Conservation (phyloP, 768 basidiomycete species). For the Exsudoporus frostii region DNA sequence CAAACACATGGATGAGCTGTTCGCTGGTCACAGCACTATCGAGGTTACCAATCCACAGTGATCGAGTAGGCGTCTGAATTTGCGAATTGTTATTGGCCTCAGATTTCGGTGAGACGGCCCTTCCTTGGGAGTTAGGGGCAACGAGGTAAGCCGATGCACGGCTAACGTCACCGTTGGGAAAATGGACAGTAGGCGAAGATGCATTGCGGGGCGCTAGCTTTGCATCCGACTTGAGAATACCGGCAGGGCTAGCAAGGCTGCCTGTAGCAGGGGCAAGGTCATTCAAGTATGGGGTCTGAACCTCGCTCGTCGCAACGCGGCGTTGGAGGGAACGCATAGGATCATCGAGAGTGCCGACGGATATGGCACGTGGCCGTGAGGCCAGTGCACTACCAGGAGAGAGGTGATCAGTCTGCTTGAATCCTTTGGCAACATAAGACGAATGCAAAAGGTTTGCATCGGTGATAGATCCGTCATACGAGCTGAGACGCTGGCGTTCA, state of each 20-base stretch:
- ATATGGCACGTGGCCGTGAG: constrained; percentile 75
- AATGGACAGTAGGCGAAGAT: constrained; percentile 57
- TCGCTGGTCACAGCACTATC: constrained; percentile 93
- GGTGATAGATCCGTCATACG: constrained; percentile 55
- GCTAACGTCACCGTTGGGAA: constrained; percentile 60
- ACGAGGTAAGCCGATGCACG: constrained; percentile 65
- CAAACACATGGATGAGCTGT: constrained; percentile 93
- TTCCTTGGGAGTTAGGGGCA: constrained; percentile 64
- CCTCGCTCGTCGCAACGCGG: constrained; percentile 55
- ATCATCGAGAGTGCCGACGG: constrained; percentile 85
- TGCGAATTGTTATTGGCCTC: constrained; percentile 64
- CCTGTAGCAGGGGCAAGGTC: constrained; percentile 47
- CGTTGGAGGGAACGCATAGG: constrained; percentile 68
- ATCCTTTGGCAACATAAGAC: constrained; percentile 67
- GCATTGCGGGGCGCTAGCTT: constrained; percentile 48
- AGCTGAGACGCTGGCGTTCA: constrained; percentile 55
- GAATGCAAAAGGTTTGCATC: constrained; percentile 53
- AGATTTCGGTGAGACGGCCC: constrained; percentile 80
- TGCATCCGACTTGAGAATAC: constrained; percentile 57
- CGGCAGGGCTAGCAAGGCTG: constrained; percentile 28
- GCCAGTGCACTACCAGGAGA: constrained; percentile 39
- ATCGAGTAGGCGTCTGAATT: constrained; percentile 90
- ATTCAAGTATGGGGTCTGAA: constrained; percentile 53
- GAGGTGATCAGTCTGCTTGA: constrained; percentile 72
- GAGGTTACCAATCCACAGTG: constrained; percentile 97